phyloP scores from a whole-genome alignment of 164 flowering plant genomes.

The Akebia trifoliata region DNA sequence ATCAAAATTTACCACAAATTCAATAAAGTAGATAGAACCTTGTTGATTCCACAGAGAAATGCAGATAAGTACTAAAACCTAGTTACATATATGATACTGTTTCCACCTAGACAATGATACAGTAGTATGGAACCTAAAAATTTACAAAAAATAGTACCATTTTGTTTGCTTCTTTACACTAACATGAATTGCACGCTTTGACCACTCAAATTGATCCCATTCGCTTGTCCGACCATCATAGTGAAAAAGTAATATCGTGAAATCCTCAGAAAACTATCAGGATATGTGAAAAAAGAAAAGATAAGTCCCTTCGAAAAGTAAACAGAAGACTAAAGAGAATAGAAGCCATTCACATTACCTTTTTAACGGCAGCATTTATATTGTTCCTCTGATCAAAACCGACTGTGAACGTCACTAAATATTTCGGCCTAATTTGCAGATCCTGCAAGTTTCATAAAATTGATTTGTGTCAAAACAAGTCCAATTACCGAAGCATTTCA shows the following conservation, averaged over 20 bases:
- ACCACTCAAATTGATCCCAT: slow-evolving; percentile 98
- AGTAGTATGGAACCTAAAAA: no score
- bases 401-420: slow-evolving; percentile 82
- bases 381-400: slow-evolving; percentile 66
- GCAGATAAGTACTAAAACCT: background rate
- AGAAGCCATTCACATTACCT: slow-evolving; percentile 39
- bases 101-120: no score
- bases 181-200: slow-evolving; percentile 78
- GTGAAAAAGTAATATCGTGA: slow-evolving; percentile 83
- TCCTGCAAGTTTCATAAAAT: slow-evolving; percentile 66
- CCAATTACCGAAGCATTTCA: background rate
- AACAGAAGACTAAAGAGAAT: background rate
- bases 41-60: background rate
- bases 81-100: no score
- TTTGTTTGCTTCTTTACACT: slow-evolving; percentile 81
- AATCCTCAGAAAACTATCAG: slow-evolving; percentile 73
- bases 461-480: background rate
- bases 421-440: slow-evolving; percentile 64
- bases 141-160: slow-evolving; percentile 51
- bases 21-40: background rate
- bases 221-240: slow-evolving; percentile 92
- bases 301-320: background rate
- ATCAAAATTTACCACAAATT: background rate
- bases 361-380: slow-evolving; percentile 71
- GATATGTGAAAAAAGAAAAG: slow-evolving; percentile 5